Base-by-base conservation (phyloP, 2,329 filamentous ascomycete genomes). In the Zasmidium citrigriseum region DNA sequence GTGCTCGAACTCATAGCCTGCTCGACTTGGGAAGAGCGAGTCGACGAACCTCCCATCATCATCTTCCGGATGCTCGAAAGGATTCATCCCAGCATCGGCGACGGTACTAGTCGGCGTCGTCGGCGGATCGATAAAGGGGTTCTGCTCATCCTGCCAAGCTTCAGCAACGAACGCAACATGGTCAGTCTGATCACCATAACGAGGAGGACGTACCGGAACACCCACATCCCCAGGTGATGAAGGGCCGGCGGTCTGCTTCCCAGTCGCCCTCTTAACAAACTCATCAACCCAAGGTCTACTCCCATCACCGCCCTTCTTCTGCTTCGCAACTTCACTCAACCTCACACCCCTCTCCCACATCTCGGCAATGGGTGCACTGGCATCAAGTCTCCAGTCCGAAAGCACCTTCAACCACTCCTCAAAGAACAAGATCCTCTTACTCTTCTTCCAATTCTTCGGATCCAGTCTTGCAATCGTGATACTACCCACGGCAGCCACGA, bases 401-500 rank as follows among this genome's bases (percentile, higher is more conserved):
- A 46, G 44, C 3, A 54, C 55, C 20, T 52, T 53, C 34, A 63
- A 38, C 63, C 61, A 67, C 27, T 58, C 50, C 29, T 65, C 59
- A 44, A 66, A 65, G 49, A 58, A 69, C 27, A 45, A 20, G 3
- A 68, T 59, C n/a, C 69, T 54, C 47, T 65, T 67, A 49, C 66
- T 68, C 44, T 53, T 57, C 54, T 59, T 59, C 67, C 67, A 69
- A 45, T 66, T 54, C 29, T 57, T 57, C 23, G 63, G 55, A 29
- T 55, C 47, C 25, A 70, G 56, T 3, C 61, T 48, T 1, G 65
- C 65, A n/a, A 69, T 57, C n/a, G 64, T 59, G 27, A 67, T 27
- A 11, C 56, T 66, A 1, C 66, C 68, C 10, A 69, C 46, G 0
- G 62, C 63, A 4, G 62, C 59, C 10, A 66, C 48, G 11, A 52